These are phyloP conservation scores for Xylariaceae sp. DNA, from an alignment of 2,329 filamentous ascomycete genomes.

Conservation along the genomic window DNA sequence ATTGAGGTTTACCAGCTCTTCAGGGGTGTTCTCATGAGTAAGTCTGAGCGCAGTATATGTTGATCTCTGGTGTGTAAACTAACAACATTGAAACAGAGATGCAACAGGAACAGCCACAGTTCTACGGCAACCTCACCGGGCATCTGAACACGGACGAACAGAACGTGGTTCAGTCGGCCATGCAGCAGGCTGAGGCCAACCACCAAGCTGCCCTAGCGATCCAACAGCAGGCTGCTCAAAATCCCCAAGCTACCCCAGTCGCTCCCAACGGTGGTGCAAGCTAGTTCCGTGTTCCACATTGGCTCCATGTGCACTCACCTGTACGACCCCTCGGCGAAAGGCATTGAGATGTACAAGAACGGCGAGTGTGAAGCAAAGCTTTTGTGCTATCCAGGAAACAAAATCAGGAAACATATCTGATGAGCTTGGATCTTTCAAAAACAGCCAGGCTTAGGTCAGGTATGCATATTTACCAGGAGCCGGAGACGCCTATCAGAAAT, in stretches of 20 bases:
- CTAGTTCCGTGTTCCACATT: constrained; percentile 4
- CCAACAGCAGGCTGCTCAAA: constrained; percentile 9
- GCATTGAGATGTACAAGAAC: too few relatives aligned
- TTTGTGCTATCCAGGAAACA: too few relatives aligned
- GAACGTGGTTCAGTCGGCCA: constrained; percentile 16
- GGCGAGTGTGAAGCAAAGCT: too few relatives aligned
- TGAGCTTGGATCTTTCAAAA: too few relatives aligned
- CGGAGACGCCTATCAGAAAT: too few relatives aligned
- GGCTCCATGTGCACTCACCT: too few relatives aligned
- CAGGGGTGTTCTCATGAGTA: constrained; percentile 77
- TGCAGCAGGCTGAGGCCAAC: constrained; percentile 21
- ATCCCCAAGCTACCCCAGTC: constrained; percentile 6
- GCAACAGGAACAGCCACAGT: constrained; percentile 84
- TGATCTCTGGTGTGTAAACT: neutral
- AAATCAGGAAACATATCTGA: too few relatives aligned
- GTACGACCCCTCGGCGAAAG: too few relatives aligned
- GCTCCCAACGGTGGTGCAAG: constrained; percentile 17
- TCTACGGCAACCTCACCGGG: constrained; percentile 76
- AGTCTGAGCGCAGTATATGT: constrained; percentile 32
- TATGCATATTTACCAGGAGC: too few relatives aligned
- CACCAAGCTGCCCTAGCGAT: constrained; percentile 16
- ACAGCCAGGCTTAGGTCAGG: too few relatives aligned
- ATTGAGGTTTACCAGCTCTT: constrained; percentile 92
- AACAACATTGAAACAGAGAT: constrained; percentile 54
- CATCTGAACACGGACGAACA: constrained; percentile 22